Conservation (phyloP, 306 rosid species). For the Trifolium pratense region DNA sequence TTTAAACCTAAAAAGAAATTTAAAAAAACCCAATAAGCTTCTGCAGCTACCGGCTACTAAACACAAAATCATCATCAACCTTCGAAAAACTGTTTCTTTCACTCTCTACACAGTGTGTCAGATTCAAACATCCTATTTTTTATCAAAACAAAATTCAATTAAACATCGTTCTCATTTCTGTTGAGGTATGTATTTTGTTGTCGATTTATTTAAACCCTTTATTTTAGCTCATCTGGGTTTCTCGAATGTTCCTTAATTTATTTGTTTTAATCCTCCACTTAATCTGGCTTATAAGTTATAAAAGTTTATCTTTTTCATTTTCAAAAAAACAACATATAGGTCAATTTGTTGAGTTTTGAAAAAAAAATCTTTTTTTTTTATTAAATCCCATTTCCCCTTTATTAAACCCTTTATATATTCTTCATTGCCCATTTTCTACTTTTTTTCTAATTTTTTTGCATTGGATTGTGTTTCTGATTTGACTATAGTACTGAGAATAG, state of each 20-base stretch:
- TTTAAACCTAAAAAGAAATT: too few relatives aligned
- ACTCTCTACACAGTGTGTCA: background rate
- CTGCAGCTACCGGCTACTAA: too few relatives aligned
- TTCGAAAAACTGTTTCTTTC: background rate
- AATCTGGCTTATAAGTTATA: background rate
- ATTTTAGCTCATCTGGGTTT: background rate
- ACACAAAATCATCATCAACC: too few relatives aligned
- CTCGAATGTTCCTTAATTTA: background rate
- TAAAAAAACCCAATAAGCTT: too few relatives aligned
- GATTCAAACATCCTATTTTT: background rate
- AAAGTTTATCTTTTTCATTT: background rate
- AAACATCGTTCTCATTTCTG: background rate
- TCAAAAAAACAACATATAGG: background rate
- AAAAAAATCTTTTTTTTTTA: slow-evolving; percentile 39
- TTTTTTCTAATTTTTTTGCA: slow-evolving; percentile 42
- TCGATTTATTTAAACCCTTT: background rate
- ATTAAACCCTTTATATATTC: background rate
- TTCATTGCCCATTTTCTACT: slow-evolving; percentile 41
- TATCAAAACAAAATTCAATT: too few relatives aligned
- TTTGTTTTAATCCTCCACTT: background rate
- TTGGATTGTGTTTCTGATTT: slow-evolving; percentile 30
- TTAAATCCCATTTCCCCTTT: slow-evolving; percentile 39
- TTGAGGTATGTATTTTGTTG: background rate
- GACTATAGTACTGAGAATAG: slow-evolving; percentile 44
- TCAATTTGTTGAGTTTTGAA: background rate